Evolutionary conservation across 1,284 basidiomycete species (phyloP), one percentile per base, ranked within the genome.

Genomic region (Fistulinella cinereoalba): DNA sequence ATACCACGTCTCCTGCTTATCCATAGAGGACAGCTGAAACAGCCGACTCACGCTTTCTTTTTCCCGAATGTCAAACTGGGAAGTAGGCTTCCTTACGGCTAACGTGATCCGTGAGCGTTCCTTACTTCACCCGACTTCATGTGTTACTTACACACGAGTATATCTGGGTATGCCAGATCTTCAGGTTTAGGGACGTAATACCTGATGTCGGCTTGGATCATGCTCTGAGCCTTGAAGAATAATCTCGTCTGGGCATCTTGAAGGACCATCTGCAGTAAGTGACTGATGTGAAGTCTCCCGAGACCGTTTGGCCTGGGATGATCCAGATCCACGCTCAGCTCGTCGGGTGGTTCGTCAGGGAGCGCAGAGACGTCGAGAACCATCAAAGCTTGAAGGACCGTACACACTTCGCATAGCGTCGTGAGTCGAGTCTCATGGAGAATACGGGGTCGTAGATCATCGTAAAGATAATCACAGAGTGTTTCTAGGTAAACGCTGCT

Each of bases 231-330:
- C 61, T 95, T 88, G 76, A 97, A 97, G 56, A 97, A 92, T 42
- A 97, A 68, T 43, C 92, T 73, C 6, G 94, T 97, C 71, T 97
- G 94, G 2, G 92, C 92, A 61, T 97, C 94, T 65, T 96, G 92
- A 19, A 96, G 69, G 2, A 97, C 86, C 80, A 93, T 92, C 60
- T 88, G 80, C 33, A 97, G 69, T 6, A 97, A 71, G 43, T 86
- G 80, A 49, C 83, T 77, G 43, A 84, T 81, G 52, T 85, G 82
- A 36, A 92, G 68, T 40, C 73, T 73, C 13, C 75, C 72, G 21
- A 83, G 69, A 1, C 75, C 73, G 48, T 66, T 66, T 23, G 59
- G 49, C 24, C 53, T 58, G 16, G 52, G 63, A 50, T 49, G 61
- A 43, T 74, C 71, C 29, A 74, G 57, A 48, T 74, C 71, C 18